Base-by-base conservation (phyloP, 2,329 filamentous ascomycete species). In the Penicillium corylophilum region DNA sequence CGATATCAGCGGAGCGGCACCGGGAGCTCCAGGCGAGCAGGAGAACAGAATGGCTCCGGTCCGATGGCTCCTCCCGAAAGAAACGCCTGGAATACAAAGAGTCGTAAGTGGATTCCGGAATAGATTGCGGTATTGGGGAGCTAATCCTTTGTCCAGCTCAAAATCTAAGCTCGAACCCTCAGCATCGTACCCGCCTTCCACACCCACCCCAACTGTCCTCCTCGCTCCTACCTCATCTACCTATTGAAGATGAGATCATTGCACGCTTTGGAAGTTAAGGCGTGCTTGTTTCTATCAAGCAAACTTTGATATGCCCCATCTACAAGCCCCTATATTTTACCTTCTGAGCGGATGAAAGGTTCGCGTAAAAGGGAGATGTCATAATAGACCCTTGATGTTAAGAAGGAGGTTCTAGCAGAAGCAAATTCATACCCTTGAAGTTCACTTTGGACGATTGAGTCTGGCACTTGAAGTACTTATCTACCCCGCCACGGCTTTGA, bases 1-100 rank as follows among this genome's bases (percentile, higher is more conserved):
- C 64, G 66, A 23, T 64, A 73, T 51, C 72, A 74, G 41, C 65
- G 69, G 40, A 74, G 72, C 50, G 72, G 68, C 2, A 73, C 69
- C 23, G 70, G 69, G 2, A 71, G 69, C 45, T 72, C 69, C 3
- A 71, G 60, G 33, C 51, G 16, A 50, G 39, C 29, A 66, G 60
- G 15, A 64, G 59, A 43, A 58, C 50, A 23, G 28, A 52, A 18
- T 38, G 62, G 64, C 38, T 42, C 51, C 5, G 46, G 54, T 13
- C 48, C 57, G 23, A 73, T 74, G 72, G 63, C 57, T 5, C 66
- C 69, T 29, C 59, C 63, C 22, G 63, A 48, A 18, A 59, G 60
- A 6, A 56, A 61, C 7, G 50, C 48, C 5, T 58, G 59, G 33
- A 55, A 53, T 31, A 29, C 50, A 22, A 65, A 56, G 44, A 63